Evolutionary conservation across 768 basidiomycete genomes (phyloP), one percentile per base, ranked within the genome.

Genomic region (Tricholoma saponaceum): DNA sequence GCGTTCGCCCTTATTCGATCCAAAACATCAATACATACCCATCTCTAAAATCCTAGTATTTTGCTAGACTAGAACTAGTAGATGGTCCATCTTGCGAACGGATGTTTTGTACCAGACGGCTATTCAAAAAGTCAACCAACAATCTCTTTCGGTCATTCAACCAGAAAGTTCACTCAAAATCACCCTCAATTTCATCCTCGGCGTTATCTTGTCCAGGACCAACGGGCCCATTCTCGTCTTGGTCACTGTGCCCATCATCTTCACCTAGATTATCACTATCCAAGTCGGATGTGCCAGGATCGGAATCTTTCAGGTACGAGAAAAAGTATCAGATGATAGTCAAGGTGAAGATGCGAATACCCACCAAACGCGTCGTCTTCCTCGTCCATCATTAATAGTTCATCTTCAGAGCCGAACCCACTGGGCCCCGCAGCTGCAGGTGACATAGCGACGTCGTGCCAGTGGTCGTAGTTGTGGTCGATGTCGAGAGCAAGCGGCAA

Each of bases 21-120:
- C n/a, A n/a, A n/a, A n/a, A n/a, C n/a, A n/a, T n/a, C n/a, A n/a
- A n/a, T n/a, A n/a, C n/a, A n/a, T n/a, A n/a, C n/a, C n/a, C n/a
- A n/a, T n/a, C n/a, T n/a, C 76, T 80, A 35, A 89, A 81, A 59
- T 92, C 87, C 88, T 90, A 94, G 57, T 87, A 83, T 56, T 82
- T 81, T 35, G 80, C 76, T 22, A 90, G 70, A 0, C 78, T 80
- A 3, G 78, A 60, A 7, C 64, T 69, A 1, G 67, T 59, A 7
- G 78, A 73, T 5, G 72, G 68, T 14, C 75, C 78, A 54, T 85
- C 79, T 30, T 78, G 75, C 1, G 77, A 69, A 28, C 85, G 79
- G 56, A 92, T 89, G 47, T 80, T 82, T 58, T 83, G 77, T 4
- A 90, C 82, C 23, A 92, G 80, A 32, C 86, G 87, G 58, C 89